Evolutionary conservation across 768 basidiomycete genomes (phyloP), one percentile per base, ranked within the genome.

Genomic region (Russula sp.): DNA sequence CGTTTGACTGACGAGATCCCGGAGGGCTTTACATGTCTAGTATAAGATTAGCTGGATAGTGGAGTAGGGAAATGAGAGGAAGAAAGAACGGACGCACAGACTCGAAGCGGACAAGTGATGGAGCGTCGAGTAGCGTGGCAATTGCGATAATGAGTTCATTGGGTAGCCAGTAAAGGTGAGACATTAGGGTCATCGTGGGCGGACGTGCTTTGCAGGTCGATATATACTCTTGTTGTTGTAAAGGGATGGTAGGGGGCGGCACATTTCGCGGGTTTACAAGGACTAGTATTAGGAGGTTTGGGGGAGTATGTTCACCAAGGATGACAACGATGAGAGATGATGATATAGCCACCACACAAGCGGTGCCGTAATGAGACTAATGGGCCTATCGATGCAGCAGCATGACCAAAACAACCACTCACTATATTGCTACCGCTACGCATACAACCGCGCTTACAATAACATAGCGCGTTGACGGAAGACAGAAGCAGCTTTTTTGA

Each of bases 11-110:
- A 54, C 52, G 8, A 61, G n/a, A 11, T 59, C 34, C 2, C 34
- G 58, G 34, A 59, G n/a, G 42, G 22, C 28, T 28, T 22, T 57
- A 28, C 56, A 57, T 8, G 56, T 57, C 56, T 57, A 42, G 20
- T 18, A 20, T 16, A 11, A 18, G 38, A 24, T 56, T 20, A 30
- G 40, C 14, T n/a, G 9, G 34, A 24, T 24, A 5, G 30, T 9
- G 13, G 2, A 20, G 11, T 34, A 24, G 22, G n/a, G 8, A 0
- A 18, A 20, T 11, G 4, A 34, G 13, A 34, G 46, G 58, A 24
- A 40, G 46, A 36, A 28, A 6, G 42, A 6, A 1, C 11, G 40
- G 6, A 22, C 56, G 42, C 6, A 57, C 56, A 57, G 56, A 57
- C 28, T 44, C 44, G 8, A 57, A 57, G 56, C 10, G 5, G 11